phyloP scores from a whole-genome alignment of 2,329 filamentous ascomycete species.

The Ascochyta fabae region DNA sequence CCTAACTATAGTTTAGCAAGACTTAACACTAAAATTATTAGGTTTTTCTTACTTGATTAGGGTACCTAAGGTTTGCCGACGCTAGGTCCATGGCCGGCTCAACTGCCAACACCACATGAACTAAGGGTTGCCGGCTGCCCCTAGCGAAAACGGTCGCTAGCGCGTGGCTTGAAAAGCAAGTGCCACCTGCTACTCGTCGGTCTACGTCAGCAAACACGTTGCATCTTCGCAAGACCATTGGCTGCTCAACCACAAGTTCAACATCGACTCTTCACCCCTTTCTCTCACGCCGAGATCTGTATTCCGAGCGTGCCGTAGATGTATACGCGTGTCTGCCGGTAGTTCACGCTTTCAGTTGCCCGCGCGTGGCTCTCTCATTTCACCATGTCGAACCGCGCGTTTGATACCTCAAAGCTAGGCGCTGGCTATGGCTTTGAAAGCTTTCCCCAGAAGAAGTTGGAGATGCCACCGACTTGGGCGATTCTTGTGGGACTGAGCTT shows the following conservation, averaged over 20 bases:
- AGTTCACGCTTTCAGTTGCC: conserved; percentile 24
- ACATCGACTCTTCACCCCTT: conserved; percentile 10
- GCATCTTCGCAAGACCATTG: conserved; percentile 41
- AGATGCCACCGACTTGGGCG: conserved; percentile 44
- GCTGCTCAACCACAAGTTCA: conserved; percentile 23
- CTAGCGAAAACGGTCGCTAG: background rate
- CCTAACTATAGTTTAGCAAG: too few species aligned
- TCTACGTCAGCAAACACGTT: conserved; percentile 46
- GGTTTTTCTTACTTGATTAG: too few species aligned
- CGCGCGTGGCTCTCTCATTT: conserved; percentile 11
- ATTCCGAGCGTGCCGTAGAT: conserved; percentile 22
- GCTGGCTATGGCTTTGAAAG: conserved; percentile 39
- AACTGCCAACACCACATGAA: too few species aligned
- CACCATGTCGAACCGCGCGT: conserved; percentile 36
- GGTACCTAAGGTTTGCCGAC: too few species aligned
- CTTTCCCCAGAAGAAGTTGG: conserved; percentile 26
- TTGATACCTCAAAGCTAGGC: conserved; percentile 30
- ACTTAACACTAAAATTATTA: too few species aligned
- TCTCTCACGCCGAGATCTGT: conserved; percentile 6
- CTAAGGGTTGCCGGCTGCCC: too few species aligned
- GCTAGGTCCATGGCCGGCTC: too few species aligned
- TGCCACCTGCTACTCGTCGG: conserved; percentile 9
- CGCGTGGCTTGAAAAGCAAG: conserved; percentile 13
- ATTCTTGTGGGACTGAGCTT: conserved; percentile 36
- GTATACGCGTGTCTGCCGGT: conserved; percentile 26